Base-by-base conservation (phyloP, 1,284 basidiomycete species). In the Ganoderma lingzhi region DNA sequence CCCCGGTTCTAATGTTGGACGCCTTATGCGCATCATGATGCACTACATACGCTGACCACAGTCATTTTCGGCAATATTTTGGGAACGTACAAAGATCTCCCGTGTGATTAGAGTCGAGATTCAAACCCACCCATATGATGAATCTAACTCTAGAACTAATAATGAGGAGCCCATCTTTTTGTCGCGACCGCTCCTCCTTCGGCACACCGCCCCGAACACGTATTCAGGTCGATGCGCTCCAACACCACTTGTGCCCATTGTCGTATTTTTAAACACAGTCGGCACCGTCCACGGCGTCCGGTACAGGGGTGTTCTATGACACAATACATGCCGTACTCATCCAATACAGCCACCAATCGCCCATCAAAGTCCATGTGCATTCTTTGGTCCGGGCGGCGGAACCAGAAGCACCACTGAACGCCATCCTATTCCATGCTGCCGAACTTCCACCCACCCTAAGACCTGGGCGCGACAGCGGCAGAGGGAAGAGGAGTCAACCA, bases 361-460 rank as follows among this genome's bases (percentile, higher is more conserved):
- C 53, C 48, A 53, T 53, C 48, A 53, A 53, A 56, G 15, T 56
- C 53, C 53, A 56, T 32, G 53, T 19, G 53, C 53, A 35, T 56
- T 6, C 30, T 14, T 56, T 32, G 30, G 53, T 56, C 30, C 53
- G 53, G 30, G 53, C 30, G 53, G 30, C 30, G 53, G 53, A 32
- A 56, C 53, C 53, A 56, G 53, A 56, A 56, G 30, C 30, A 30
- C 32, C 30, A 17, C 17, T 17, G 53, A 6, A 56, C 28, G 53
- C 53, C 53, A 30, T 56, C 64, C 14, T 58, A 48, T 32, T 65
- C 64, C 39, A 59, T 55, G 32, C 53, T 53, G 63, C 63, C 23
- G 48, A 28, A 14, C 23, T 9, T 53, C 10, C 48, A 53, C n/a
- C 48, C 48, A 10, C 23, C 48, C 48, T 53, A 53, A 53, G 23